Conservation (phyloP, 176 grass and related monocot genomes). For the Bothriochloa decipiens region DNA sequence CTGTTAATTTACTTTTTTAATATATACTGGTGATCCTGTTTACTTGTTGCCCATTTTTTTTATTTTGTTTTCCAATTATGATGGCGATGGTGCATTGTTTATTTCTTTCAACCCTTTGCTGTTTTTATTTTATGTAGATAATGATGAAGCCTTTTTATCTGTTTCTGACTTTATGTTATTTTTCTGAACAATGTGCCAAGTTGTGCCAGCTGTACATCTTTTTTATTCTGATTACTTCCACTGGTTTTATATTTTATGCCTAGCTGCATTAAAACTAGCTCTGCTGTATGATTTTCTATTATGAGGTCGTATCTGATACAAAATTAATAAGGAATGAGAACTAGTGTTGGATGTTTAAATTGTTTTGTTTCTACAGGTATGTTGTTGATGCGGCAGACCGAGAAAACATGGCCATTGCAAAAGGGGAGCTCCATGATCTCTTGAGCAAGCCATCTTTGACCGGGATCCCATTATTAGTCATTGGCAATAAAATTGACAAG, state of each 20-base stretch:
- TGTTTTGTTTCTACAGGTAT: conserved; percentile 62
- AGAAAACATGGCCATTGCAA: conserved; percentile 90
- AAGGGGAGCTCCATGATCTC: conserved; percentile 92
- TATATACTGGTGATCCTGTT: conserved; percentile 12
- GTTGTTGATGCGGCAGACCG: conserved; percentile 91
- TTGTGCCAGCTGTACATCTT: not conserved
- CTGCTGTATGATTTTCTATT: not conserved
- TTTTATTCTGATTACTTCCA: conserved; percentile 15
- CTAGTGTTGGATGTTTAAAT: conserved; percentile 6
- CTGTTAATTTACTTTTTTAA: not conserved
- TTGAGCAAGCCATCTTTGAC: conserved; percentile 86
- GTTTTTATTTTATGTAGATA: not conserved
- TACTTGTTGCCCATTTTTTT: not conserved
- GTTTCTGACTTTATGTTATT: conserved; percentile 33
- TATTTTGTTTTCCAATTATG: not conserved
- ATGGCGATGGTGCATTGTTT: conserved; percentile 2
- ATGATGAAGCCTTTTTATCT: conserved; percentile 18
- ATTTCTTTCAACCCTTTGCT: conserved; percentile 5
- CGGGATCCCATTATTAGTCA: conserved; percentile 84
- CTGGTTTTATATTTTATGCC: conserved; percentile 6
- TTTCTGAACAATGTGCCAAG: conserved; percentile 12
- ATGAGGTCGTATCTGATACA: not conserved
- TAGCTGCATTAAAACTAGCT: conserved; percentile 1
- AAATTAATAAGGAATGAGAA: not conserved
- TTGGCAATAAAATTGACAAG: conserved; percentile 94